phyloP scores from a whole-genome alignment of 2,329 filamentous ascomycete genomes.

The Colletotrichum incanum region DNA sequence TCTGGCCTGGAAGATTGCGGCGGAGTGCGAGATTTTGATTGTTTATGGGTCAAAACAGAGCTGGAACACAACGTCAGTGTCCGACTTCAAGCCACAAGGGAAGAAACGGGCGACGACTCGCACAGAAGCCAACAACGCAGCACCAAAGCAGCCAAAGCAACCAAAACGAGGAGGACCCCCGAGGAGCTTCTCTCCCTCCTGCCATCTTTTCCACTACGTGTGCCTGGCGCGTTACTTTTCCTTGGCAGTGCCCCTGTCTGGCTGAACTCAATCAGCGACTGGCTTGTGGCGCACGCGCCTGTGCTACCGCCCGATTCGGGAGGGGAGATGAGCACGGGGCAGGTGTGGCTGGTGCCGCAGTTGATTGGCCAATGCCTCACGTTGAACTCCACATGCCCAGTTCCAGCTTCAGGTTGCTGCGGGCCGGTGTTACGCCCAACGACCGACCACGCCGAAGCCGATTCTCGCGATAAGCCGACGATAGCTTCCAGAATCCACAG shows the following conservation, averaged over 20 bases:
- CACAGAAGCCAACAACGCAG: neutral
- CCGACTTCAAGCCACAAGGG: conserved; percentile 25
- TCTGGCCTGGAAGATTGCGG: conserved; percentile 2
- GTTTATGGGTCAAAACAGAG: conserved; percentile 19
- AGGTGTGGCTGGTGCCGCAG: conserved; percentile 17
- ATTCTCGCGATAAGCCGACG: neutral
- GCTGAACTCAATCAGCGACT: neutral
- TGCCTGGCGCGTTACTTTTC: conserved; percentile 11
- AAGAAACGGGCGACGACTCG: neutral
- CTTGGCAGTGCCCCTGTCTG: conserved; percentile 29
- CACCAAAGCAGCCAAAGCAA: neutral
- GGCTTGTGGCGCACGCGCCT: conserved; percentile 14
- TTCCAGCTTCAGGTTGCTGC: conserved; percentile 28
- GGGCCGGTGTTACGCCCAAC: neutral
- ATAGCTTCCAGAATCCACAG: neutral
- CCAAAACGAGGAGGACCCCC: neutral
- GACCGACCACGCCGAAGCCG: neutral
- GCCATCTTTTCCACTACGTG: neutral
- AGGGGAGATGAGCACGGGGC: neutral
- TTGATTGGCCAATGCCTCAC: neutral
- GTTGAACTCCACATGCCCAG: neutral
- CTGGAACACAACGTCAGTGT: conserved; percentile 15
- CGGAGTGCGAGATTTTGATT: conserved; percentile 32
- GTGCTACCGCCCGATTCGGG: rapidly evolving
- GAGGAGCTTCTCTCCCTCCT: neutral